phyloP scores from a whole-genome alignment of 371 early-diverging fungal species.

The Thermomucor indicae-seudaticae region DNA sequence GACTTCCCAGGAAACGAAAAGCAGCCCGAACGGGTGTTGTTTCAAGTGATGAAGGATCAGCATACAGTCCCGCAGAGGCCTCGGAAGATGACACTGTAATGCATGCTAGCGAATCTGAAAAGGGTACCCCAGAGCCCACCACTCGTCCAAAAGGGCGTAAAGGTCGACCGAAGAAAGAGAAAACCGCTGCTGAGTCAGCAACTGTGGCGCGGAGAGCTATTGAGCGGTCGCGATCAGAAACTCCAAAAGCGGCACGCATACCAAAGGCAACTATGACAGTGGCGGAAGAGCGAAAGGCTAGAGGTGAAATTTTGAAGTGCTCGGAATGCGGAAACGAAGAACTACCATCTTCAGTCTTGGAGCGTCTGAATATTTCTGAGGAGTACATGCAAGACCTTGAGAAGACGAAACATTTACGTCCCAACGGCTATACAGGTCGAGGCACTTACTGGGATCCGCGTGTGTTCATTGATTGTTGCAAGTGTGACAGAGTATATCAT shows the following conservation, averaged over 20 bases:
- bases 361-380: slow-evolving; percentile 1
- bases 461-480: slow-evolving; percentile 17
- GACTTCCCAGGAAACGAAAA: background rate
- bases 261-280: background rate
- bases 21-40: background rate
- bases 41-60: background rate
- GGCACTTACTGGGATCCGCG: slow-evolving; percentile 20
- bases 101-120: background rate
- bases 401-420: slow-evolving; percentile 6
- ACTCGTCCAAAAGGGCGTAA: too few relatives aligned
- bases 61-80: background rate
- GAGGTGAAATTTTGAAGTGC: background rate
- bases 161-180: background rate
- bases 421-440: slow-evolving; percentile 12
- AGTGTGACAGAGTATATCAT: slow-evolving; percentile 8
- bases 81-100: background rate
- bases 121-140: background rate
- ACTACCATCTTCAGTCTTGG: slow-evolving; percentile 7
- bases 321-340: slow-evolving; percentile 8
- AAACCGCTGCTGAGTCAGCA: too few relatives aligned
- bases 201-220: too few relatives aligned
- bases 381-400: slow-evolving; percentile 8
- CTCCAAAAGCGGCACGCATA: too few relatives aligned
- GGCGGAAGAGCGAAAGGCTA: background rate
- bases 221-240: too few relatives aligned